A percentile compares a stretch with the other conserved stretches of the same genome.
These are phyloP conservation scores for Vitrella brassicaformis DNA, from an alignment of 73 alveolate genomes.

Conservation along the genomic window DNA sequence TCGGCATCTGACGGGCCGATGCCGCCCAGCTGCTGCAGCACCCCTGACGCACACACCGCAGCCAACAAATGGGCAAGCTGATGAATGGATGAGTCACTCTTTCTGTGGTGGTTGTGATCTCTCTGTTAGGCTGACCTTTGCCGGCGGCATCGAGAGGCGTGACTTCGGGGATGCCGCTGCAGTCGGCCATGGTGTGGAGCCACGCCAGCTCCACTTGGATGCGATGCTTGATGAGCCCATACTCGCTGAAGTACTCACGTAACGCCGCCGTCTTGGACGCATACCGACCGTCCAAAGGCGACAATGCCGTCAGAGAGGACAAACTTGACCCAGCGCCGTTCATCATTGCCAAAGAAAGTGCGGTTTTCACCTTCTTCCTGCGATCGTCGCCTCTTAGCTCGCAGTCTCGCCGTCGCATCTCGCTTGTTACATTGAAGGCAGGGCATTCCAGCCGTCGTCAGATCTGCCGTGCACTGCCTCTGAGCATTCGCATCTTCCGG, in stretches of 20 bases:
- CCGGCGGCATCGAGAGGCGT: background rate
- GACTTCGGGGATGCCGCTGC: background rate
- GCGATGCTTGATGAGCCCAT: conserved; percentile 72
- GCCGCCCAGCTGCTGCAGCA: background rate
- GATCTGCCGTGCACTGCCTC: no score
- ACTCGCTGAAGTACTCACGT: conserved; percentile 61
- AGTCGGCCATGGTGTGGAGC: conserved; percentile 6
- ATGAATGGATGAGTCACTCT: background rate
- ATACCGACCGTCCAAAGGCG: conserved; percentile 83
- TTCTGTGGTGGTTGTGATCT: no score
- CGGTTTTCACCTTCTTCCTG: no score
- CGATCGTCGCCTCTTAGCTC: no score
- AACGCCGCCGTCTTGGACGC: conserved; percentile 42
- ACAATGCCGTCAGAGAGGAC: conserved; percentile 7
- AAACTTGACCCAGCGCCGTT: no score
- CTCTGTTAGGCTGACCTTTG: background rate
- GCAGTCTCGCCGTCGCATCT: no score
- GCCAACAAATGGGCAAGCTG: background rate
- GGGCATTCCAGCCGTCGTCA: no score
- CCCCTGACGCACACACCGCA: background rate
- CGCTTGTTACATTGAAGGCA: no score
- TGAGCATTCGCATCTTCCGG: no score
- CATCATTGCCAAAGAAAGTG: no score
- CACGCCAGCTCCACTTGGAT: conserved; percentile 71
- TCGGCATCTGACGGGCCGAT: background rate